A percentile compares a stretch with the other conserved stretches of the same genome.
Conservation (phyloP, 2,329 filamentous ascomycete species). For the Botrytis cinerea region DNA sequence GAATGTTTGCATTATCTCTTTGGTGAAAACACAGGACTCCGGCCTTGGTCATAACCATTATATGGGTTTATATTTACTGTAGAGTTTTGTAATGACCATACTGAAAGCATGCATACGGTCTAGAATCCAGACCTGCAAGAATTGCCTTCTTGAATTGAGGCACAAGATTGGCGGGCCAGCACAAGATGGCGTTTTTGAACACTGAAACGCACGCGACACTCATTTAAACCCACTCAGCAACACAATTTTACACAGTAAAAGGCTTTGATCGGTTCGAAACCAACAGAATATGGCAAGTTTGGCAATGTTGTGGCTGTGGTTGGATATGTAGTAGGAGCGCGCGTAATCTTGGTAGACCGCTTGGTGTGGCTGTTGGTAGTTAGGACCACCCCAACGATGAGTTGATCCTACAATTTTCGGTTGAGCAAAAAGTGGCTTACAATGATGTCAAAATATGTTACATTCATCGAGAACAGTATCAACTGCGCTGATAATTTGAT, state of each 20-base stretch:
- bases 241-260: neutral
- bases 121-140: neutral
- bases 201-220: neutral
- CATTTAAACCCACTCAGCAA: neutral
- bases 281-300: neutral
- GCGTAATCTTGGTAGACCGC: neutral
- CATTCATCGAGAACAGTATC: neutral
- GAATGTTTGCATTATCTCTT: slow-evolving; percentile 14
- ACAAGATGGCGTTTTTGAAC: neutral
- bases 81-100: neutral
- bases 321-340: slow-evolving; percentile 7
- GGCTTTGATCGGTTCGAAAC: neutral
- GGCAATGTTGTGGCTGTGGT: slow-evolving; percentile 2
- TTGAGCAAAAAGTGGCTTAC: neutral
- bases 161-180: slow-evolving; percentile 2
- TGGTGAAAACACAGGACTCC: slow-evolving; percentile 4
- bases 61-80: neutral
- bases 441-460: neutral
- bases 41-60: slow-evolving; percentile 11
- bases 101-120: neutral
- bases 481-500: neutral
- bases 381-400: neutral
- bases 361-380: neutral
- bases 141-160: neutral
- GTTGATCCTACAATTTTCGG: neutral